Conservation (phyloP, 257 asterid species). For the Solanum pennellii region DNA sequence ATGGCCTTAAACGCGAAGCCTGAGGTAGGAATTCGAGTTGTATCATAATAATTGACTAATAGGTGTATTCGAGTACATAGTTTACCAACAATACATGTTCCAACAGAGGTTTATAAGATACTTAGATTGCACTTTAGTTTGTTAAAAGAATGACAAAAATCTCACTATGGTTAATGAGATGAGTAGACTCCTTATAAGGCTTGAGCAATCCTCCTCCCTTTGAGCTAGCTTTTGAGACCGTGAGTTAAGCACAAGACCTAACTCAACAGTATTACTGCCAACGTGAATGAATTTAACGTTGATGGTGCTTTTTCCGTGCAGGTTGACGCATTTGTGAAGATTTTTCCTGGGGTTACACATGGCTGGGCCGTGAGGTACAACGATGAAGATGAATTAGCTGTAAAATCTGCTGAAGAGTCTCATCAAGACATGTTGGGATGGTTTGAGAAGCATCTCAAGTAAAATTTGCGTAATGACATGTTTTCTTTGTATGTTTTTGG, state of each 20-base stretch:
- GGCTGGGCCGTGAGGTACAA: constrained; percentile 60
- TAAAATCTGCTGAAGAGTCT: constrained; percentile 43
- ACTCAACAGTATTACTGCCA: background rate
- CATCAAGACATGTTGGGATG: constrained; percentile 39
- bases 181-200: too few species aligned
- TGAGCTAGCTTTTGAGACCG: too few species aligned
- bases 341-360: constrained; percentile 40
- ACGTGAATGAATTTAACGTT: background rate
- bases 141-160: too few species aligned
- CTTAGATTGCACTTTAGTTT: background rate
- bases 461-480: background rate
- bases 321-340: constrained; percentile 52
- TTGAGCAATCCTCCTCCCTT: too few species aligned
- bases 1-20: constrained; percentile 29
- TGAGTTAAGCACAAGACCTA: too few species aligned
- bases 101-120: background rate
- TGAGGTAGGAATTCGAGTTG: constrained; percentile 19
- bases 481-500: background rate
- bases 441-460: constrained; percentile 35
- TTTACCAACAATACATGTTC: background rate
- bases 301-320: background rate
- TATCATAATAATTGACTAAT: background rate
- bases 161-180: too few species aligned
- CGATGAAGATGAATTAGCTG: constrained; percentile 31
- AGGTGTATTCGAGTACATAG: background rate